Conservation (phyloP, 1,284 basidiomycete genomes). For the Cryptococcus hybrid region DNA sequence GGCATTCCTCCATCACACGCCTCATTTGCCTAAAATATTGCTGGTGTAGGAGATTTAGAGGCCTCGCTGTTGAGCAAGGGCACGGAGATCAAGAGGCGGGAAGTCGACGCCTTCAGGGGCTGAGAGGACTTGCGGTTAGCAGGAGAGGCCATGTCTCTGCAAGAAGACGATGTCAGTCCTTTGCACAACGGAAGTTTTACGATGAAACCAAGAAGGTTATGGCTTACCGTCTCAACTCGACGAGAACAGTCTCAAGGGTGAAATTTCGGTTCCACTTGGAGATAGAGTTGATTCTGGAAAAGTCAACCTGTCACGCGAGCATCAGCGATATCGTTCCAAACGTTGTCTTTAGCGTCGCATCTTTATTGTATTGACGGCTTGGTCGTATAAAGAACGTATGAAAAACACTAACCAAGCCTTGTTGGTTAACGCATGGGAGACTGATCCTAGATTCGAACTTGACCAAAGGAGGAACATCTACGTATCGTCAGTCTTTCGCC, state of each 20-base stretch:
- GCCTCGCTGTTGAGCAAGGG: conserved; percentile 39
- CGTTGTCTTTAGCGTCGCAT: no score
- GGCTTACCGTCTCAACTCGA: conserved; percentile 81
- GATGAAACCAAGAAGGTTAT: no score
- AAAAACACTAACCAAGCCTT: conserved; percentile 58
- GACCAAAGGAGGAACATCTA: conserved; percentile 48
- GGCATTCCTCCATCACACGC: neutral
- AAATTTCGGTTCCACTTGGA: conserved; percentile 68
- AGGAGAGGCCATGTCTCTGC: conserved; percentile 89
- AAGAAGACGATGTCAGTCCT: neutral
- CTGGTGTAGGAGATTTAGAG: conserved; percentile 8
- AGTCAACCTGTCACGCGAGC: conserved; percentile 60
- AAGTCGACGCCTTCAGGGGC: conserved; percentile 77
- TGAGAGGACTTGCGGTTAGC: conserved; percentile 92
- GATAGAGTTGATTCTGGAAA: conserved; percentile 66
- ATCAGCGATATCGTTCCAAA: neutral
- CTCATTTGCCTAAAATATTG: no score
- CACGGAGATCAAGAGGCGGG: conserved; percentile 43
- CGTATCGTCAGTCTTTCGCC: neutral
- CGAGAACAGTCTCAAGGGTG: conserved; percentile 83
- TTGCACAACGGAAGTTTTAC: no score
- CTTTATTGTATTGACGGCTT: no score
- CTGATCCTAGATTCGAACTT: conserved; percentile 86
- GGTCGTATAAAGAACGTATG: neutral
- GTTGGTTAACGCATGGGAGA: conserved; percentile 82